phyloP scores from a whole-genome alignment of 176 grass and related monocot genomes.

The Hsuehochloa calcarea region DNA sequence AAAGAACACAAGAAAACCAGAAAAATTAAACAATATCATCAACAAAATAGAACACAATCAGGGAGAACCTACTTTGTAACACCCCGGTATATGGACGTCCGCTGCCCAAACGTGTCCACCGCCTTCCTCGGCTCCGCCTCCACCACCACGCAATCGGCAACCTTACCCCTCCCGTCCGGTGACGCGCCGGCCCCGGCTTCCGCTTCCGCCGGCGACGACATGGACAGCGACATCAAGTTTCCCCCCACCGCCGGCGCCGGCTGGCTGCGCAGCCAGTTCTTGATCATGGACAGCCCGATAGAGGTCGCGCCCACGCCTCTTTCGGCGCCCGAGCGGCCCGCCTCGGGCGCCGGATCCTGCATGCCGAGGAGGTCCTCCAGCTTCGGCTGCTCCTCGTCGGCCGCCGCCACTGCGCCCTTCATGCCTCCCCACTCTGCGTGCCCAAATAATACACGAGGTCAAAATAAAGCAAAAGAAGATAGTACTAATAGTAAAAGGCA shows the following conservation, averaged over 20 bases:
- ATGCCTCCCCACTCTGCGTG: constrained; percentile 39
- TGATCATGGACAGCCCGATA: constrained; percentile 80
- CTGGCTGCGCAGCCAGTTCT: constrained; percentile 70
- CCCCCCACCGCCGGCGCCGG: constrained; percentile 13
- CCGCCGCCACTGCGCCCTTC: constrained; percentile 29
- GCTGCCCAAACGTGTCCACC: constrained; percentile 71
- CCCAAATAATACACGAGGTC: background rate
- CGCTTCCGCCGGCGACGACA: background rate
- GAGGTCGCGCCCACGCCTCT: constrained; percentile 21
- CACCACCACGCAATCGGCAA: background rate
- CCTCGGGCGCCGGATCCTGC: background rate
- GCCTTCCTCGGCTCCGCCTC: constrained; percentile 38
- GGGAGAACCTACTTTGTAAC: constrained; percentile 55
- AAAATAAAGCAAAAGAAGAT: background rate
- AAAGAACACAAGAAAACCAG: background rate
- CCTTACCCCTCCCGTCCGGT: constrained; percentile 30
- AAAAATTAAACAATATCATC: background rate
- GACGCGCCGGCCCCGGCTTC: constrained; percentile 29
- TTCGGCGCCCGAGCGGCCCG: background rate
- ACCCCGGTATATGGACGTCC: constrained; percentile 72
- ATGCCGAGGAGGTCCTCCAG: constrained; percentile 68
- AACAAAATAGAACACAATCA: background rate
- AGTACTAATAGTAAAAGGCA: background rate
- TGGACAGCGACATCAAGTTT: background rate
- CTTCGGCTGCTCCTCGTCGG: constrained; percentile 42